These are phyloP conservation scores for Carex myosuroides DNA, from an alignment of 176 grass and related monocot genomes.

Conservation along the genomic window DNA sequence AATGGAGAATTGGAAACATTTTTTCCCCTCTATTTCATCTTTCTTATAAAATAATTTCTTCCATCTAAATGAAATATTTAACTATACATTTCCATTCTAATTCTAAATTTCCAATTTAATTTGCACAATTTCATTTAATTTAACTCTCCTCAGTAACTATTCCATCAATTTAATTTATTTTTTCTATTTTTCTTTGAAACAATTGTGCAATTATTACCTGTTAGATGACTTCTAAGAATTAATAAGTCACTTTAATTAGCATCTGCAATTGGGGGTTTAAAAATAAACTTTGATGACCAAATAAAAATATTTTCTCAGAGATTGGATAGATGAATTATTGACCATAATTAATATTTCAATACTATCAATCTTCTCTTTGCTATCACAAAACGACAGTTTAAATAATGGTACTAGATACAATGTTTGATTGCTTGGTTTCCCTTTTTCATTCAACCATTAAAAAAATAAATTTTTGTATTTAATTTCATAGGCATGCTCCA, in stretches of 20 bases:
- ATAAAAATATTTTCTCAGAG: background rate
- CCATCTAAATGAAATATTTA: background rate
- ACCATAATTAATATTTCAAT: background rate
- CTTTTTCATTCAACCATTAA: background rate
- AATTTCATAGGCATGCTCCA: slow-evolving; percentile 2
- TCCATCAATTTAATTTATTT: background rate
- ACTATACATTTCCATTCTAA: background rate
- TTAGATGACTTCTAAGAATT: background rate
- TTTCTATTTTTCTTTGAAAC: background rate
- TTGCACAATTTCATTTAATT: background rate
- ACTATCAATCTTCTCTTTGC: background rate
- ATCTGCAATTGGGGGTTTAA: background rate
- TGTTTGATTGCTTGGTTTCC: slow-evolving; percentile 4
- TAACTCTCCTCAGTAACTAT: too few relatives aligned
- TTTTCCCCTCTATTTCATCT: too few relatives aligned
- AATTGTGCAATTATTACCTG: background rate
- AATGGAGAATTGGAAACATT: too few relatives aligned
- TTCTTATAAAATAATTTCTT: background rate
- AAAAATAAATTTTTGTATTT: background rate
- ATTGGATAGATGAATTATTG: background rate
- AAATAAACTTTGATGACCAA: background rate
- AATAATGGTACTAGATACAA: background rate
- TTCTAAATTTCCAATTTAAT: background rate
- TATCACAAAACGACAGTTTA: background rate
- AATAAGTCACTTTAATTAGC: background rate